phyloP scores from a whole-genome alignment of 2,329 filamentous ascomycete genomes.

The Ophiognomonia clavigignenti-juglandacearum region DNA sequence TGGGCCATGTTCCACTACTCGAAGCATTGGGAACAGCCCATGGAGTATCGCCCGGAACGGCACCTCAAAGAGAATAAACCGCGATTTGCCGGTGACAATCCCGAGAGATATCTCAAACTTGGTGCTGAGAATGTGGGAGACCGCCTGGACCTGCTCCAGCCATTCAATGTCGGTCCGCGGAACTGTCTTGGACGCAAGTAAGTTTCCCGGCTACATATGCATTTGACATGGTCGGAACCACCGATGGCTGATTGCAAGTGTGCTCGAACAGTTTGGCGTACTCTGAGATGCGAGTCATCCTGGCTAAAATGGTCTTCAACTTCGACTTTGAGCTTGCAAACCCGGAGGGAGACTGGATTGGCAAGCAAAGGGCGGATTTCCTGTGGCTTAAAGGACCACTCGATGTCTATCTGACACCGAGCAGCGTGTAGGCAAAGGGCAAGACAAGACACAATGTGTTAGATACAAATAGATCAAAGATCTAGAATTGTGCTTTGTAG shows the following conservation, averaged over 20 bases:
- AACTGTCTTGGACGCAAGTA: conserved; percentile 34
- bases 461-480: too few relatives aligned
- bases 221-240: too few relatives aligned
- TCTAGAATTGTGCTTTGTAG: too few relatives aligned
- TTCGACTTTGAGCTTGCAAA: conserved; percentile 37
- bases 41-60: conserved; percentile 30
- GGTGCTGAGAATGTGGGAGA: too few relatives aligned
- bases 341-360: background rate
- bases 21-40: conserved; percentile 30
- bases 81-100: conserved; percentile 23
- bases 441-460: too few relatives aligned
- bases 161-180: conserved; percentile 33
- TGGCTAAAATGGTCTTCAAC: conserved; percentile 38
- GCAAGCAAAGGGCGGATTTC: background rate
- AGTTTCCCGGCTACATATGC: background rate
- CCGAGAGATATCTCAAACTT: too few relatives aligned
- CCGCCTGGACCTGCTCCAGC: conserved; percentile 23
- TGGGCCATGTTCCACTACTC: conserved; percentile 26
- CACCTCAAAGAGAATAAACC: conserved; percentile 22
- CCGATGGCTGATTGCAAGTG: background rate
- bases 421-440: too few relatives aligned
- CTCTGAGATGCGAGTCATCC: conserved; percentile 42
- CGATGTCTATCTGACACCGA: background rate
- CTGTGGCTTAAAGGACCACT: background rate
- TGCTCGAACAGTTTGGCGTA: conserved; percentile 31